Percentiles rank a stretch among this genome's conserved stretches.
Conservation (phyloP, 1,139 yeast genomes). For the Pichiaceae sp. region DNA sequence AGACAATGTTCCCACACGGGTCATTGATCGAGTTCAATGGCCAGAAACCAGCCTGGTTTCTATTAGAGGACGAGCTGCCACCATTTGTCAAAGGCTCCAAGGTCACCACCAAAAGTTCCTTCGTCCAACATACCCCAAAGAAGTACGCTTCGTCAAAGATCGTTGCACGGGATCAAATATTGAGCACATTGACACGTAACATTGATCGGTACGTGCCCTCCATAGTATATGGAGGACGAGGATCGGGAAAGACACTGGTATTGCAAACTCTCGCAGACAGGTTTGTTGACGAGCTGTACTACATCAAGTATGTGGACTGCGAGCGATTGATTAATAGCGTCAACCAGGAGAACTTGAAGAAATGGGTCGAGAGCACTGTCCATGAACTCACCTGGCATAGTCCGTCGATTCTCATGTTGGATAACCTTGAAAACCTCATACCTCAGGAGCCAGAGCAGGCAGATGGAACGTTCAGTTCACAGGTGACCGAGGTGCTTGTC, state of each 20-base stretch:
- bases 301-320: conserved; percentile 21
- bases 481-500: conserved; percentile 40
- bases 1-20: conserved; percentile 47
- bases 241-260: conserved; percentile 69
- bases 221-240: conserved; percentile 65
- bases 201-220: conserved; percentile 44
- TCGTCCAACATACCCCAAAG: conserved; percentile 23
- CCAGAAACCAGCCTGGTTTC: conserved; percentile 12
- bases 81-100: conserved; percentile 32
- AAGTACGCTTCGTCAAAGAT: conserved; percentile 20
- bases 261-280: conserved; percentile 33
- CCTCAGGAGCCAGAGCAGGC: conserved; percentile 67
- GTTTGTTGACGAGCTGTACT: conserved; percentile 25
- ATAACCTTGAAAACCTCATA: conserved; percentile 71
- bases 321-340: conserved; percentile 3
- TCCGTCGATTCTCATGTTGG: conserved; percentile 69
- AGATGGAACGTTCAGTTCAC: conserved; percentile 53
- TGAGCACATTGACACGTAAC: conserved; percentile 32
- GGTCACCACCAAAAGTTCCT: conserved; percentile 30
- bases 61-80: conserved; percentile 11
- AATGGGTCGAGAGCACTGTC: conserved; percentile 31
- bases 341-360: conserved; percentile 1
- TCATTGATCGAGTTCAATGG: conserved; percentile 44
- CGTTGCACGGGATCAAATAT: conserved; percentile 49
- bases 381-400: conserved; percentile 69